phyloP scores from a whole-genome alignment of 805 yeast species.

The Saturnispora ahearnii region DNA sequence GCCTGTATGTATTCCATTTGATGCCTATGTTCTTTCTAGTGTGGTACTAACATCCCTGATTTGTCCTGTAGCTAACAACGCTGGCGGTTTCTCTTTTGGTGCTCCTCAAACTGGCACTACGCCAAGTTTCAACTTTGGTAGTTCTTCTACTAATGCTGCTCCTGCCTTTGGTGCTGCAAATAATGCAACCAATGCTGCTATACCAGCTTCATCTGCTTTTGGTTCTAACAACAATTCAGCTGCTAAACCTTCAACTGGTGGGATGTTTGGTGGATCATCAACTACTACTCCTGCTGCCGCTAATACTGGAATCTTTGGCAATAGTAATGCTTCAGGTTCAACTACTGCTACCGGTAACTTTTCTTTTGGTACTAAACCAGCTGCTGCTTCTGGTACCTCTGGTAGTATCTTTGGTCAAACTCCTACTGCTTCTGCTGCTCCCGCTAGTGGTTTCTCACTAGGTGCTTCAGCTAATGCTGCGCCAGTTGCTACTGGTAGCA shows the following conservation, averaged over 20 bases:
- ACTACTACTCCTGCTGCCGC: background rate
- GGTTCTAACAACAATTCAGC: background rate
- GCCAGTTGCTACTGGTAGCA: background rate
- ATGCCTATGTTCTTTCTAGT: background rate
- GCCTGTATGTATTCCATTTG: background rate
- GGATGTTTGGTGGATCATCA: slow-evolving; percentile 1
- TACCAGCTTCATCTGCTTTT: background rate
- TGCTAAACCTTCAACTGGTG: background rate
- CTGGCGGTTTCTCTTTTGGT: slow-evolving; percentile 3
- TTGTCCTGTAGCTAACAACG: background rate
- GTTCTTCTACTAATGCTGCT: background rate
- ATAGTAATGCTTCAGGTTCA: background rate
- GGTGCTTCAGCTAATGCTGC: slow-evolving; percentile 13
- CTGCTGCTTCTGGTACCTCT: background rate
- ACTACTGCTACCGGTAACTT: slow-evolving; percentile 6
- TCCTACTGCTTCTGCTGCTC: slow-evolving; percentile 6
- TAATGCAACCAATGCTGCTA: background rate
- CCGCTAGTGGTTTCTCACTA: slow-evolving; percentile 15
- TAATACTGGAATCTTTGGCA: background rate
- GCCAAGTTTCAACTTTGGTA: slow-evolving; percentile 1
- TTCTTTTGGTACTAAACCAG: slow-evolving; percentile 4
- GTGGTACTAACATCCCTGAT: background rate
- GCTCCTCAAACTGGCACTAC: background rate
- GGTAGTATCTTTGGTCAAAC: slow-evolving; percentile 1
- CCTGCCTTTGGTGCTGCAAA: slow-evolving; percentile 3